A percentile compares a stretch with the other conserved stretches of the same genome.
Conservation (phyloP, 2,329 filamentous ascomycete species). For the Penicillium digitatum region DNA sequence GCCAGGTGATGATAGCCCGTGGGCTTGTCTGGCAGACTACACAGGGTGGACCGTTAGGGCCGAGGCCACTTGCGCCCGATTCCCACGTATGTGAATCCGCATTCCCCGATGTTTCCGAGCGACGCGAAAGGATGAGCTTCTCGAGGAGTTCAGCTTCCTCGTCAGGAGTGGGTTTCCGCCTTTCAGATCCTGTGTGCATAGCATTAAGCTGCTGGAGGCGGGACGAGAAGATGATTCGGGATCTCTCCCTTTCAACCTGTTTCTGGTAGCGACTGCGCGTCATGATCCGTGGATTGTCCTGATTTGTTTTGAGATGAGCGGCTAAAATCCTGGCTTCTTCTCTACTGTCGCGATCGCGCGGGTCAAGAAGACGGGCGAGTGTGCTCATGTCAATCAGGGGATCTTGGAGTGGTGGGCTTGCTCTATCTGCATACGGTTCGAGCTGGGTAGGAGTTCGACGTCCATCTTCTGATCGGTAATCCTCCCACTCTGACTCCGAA, state of each 20-base stretch:
- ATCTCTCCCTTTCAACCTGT: slow-evolving; percentile 64
- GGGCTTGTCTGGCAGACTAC: slow-evolving; percentile 89
- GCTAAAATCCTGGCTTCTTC: slow-evolving; percentile 78
- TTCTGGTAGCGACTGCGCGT: slow-evolving; percentile 75
- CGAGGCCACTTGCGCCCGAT: slow-evolving; percentile 68
- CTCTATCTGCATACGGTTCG: slow-evolving; percentile 50
- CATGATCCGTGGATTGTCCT: slow-evolving; percentile 57
- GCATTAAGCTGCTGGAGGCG: slow-evolving; percentile 30
- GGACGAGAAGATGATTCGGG: slow-evolving; percentile 60
- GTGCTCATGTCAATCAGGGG: slow-evolving; percentile 62
- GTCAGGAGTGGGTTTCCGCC: slow-evolving; percentile 40
- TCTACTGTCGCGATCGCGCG: slow-evolving; percentile 69
- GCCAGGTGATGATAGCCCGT: slow-evolving; percentile 89
- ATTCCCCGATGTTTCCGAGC: slow-evolving; percentile 32
- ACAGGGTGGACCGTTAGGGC: slow-evolving; percentile 73
- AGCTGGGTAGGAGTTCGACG: slow-evolving; percentile 70
- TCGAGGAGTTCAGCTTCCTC: slow-evolving; percentile 59
- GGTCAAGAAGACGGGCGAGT: slow-evolving; percentile 77
- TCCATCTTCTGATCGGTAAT: slow-evolving; percentile 46
- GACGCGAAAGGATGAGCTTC: slow-evolving; percentile 54
- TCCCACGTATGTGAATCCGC: slow-evolving; percentile 53
- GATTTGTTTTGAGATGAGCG: slow-evolving; percentile 64
- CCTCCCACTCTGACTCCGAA: slow-evolving; percentile 49
- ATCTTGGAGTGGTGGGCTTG: slow-evolving; percentile 56
- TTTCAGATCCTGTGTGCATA: slow-evolving; percentile 16